Percentiles rank a stretch among this genome's conserved stretches.
Evolutionary conservation across 176 grass and related monocot genomes (phyloP).

Genomic region (Oryza glaberrima): DNA sequence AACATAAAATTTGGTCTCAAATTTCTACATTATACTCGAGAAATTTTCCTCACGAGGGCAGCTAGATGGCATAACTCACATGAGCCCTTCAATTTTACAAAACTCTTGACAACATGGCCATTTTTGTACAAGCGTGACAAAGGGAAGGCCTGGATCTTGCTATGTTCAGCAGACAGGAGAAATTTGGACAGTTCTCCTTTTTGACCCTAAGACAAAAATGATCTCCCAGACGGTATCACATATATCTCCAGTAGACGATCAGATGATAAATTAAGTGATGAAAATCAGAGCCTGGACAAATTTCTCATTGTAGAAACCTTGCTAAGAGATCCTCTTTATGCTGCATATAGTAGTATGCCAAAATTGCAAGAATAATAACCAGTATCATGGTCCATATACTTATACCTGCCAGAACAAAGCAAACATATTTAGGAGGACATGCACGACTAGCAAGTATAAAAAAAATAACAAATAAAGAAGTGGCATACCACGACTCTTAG

Average conservation of each 20-base stretch:
- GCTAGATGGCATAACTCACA: not conserved
- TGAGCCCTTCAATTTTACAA: slow-evolving; percentile 32
- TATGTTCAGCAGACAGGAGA: not conserved
- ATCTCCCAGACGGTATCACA: not conserved
- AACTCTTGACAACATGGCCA: slow-evolving; percentile 19
- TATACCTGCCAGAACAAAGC: slow-evolving; percentile 61
- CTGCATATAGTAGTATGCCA: slow-evolving; percentile 73
- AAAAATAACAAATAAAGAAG: slow-evolving; percentile 25
- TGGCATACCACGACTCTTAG: slow-evolving; percentile 58
- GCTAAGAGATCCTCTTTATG: slow-evolving; percentile 51
- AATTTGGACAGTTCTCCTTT: not conserved
- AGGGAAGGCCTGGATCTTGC: not conserved
- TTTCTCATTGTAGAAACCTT: slow-evolving; percentile 31
- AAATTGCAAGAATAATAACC: slow-evolving; percentile 65
- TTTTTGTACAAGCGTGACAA: slow-evolving; percentile 27
- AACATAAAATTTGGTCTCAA: not conserved
- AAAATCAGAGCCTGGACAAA: slow-evolving; percentile 10
- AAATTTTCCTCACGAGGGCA: not conserved
- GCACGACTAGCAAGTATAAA: slow-evolving; percentile 14
- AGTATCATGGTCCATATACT: slow-evolving; percentile 64
- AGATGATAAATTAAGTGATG: slow-evolving; percentile 19
- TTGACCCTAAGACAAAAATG: slow-evolving; percentile 21
- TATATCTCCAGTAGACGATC: slow-evolving; percentile 22
- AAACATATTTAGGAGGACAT: slow-evolving; percentile 20
- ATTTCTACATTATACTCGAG: slow-evolving; percentile 2